phyloP scores from a whole-genome alignment of 148 eudicot genomes.

The Fagopyrum tataricum region DNA sequence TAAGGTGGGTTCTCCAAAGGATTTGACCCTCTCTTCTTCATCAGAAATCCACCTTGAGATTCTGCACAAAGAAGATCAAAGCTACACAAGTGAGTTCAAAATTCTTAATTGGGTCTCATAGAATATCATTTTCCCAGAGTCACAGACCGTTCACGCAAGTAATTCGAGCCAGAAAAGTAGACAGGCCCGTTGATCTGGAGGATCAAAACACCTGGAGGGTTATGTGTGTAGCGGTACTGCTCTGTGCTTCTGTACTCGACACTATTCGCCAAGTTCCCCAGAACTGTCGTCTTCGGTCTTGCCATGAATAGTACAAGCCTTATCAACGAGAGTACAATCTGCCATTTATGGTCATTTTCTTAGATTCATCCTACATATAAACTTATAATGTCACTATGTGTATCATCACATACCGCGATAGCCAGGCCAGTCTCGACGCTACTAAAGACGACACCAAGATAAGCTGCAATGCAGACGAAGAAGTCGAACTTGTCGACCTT shows the following conservation, averaged over 20 bases:
- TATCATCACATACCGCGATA: constrained; percentile 29
- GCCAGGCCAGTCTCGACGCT: constrained; percentile 48
- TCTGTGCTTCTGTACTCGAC: constrained; percentile 35
- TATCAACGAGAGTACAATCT: constrained; percentile 44
- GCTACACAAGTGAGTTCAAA: neutral
- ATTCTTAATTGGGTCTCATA: neutral
- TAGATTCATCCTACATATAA: neutral
- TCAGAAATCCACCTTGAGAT: constrained; percentile 47
- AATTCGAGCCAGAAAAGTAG: constrained; percentile 49
- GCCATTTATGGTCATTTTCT: neutral
- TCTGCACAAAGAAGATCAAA: constrained; percentile 17
- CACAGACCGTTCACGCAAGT: constrained; percentile 52
- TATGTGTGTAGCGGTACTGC: constrained; percentile 38
- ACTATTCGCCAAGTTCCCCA: constrained; percentile 54
- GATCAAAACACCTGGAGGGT: constrained; percentile 43
- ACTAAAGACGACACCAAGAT: constrained; percentile 47
- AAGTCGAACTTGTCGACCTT: constrained; percentile 64
- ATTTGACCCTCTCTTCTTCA: constrained; percentile 46
- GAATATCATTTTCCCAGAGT: neutral
- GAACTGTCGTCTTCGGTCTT: constrained; percentile 46
- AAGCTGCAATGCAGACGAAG: constrained; percentile 39
- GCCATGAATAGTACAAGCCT: constrained; percentile 48
- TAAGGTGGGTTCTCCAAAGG: constrained; percentile 23
- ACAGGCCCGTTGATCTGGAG: constrained; percentile 51
- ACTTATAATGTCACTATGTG: neutral